Evolutionary conservation across 768 basidiomycete species (phyloP).

Genomic region (Tephrocybe sp.): DNA sequence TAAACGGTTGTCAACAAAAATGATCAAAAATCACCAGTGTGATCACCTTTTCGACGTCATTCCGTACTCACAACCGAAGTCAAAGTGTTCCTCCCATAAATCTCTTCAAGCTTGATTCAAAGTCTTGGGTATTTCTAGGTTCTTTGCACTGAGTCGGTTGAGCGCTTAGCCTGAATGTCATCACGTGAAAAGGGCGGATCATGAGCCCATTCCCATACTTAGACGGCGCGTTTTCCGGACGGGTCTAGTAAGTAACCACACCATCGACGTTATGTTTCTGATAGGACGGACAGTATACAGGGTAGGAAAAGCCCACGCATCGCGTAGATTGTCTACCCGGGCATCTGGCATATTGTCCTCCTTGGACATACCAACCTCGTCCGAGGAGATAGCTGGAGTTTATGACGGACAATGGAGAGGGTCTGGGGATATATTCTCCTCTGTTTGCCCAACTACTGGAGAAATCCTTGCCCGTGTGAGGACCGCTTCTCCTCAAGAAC

Average conservation of each 20-base stretch:
- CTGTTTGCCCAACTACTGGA: constrained; percentile 83
- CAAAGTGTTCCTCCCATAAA: too few species aligned
- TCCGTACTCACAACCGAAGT: too few species aligned
- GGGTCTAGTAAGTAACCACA: constrained; percentile 3
- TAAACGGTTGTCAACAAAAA: too few species aligned
- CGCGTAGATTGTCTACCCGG: constrained; percentile 61
- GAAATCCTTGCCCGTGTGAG: constrained; percentile 76
- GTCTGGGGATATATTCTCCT: constrained; percentile 65
- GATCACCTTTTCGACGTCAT: too few species aligned
- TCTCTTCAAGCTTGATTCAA: too few species aligned
- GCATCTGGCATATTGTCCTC: constrained; percentile 66
- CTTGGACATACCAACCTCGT: constrained; percentile 51
- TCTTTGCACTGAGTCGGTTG: too few species aligned
- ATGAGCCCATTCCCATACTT: neutral
- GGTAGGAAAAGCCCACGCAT: constrained; percentile 14
- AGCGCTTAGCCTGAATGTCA: too few species aligned
- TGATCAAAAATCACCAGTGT: too few species aligned
- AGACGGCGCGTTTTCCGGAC: neutral
- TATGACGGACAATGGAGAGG: constrained; percentile 85
- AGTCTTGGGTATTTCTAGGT: too few species aligned
- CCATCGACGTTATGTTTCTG: constrained; percentile 21
- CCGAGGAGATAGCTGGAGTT: constrained; percentile 65
- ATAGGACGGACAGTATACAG: constrained; percentile 21
- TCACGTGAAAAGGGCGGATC: constrained; percentile 17
- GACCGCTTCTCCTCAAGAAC: constrained; percentile 71